Base-by-base conservation (phyloP, 768 basidiomycete genomes). In the Neoboletus brunneissimus region DNA sequence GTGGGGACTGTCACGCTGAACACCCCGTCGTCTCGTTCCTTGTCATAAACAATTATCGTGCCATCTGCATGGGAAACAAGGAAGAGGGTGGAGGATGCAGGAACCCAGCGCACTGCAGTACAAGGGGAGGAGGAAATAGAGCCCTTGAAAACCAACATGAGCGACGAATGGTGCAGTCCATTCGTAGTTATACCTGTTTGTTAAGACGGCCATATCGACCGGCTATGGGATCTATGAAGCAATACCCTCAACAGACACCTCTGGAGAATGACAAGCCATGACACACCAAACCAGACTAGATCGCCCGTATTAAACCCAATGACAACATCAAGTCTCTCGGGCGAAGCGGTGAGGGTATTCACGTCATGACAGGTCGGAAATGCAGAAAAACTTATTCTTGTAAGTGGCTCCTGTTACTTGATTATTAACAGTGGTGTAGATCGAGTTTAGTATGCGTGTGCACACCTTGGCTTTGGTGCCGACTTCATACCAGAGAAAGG, bases 221-320 rank as follows among this genome's bases (percentile, higher is more conserved):
- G 23, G 83, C 80, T 59, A 93, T 85, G 16, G 89, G 89, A 71
- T 94, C 91, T 93, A 58, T 25, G 42, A 32, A 56, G 22, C 37
- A 31, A 29, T 32, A 38, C 25, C 56, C 55, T 56, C 37, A 63
- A 44, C 29, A 53, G 9, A 55, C 23, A 27, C 48, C 16, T 22
- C 15, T 15, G 16, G 32, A 20, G n/a, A 42, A 70, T 48, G 48
- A 25, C 13, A 47, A 38, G 15, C 18, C 32, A 40, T 15, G n/a
- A 66, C 81, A 60, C 59, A 90, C 95, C 95, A 53, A 98, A 78
- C 97, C 97, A 98, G 48, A 98, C 75, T 37, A 99, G 77, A 74
- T 99, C 97, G n/a, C 97, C 97, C 0, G 94, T 91, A 58, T 78
- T 81, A 68, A 97, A 98, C 6, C 96, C 97, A 64, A 98, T 88